These are phyloP conservation scores for Calonectria pseudoturangicola DNA, from an alignment of 2,329 filamentous ascomycete species.

Conservation along the genomic window DNA sequence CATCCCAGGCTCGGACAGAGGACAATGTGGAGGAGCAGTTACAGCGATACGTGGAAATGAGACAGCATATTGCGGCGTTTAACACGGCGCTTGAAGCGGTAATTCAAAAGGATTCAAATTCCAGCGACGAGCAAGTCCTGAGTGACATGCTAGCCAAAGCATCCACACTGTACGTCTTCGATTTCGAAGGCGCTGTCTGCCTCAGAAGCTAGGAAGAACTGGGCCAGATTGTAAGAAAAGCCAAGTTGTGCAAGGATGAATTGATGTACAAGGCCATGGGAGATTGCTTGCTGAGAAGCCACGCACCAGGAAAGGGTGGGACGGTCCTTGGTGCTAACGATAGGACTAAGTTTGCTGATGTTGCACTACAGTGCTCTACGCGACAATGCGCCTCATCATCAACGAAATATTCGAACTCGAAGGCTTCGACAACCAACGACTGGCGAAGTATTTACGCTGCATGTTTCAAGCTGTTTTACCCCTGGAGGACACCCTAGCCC, in stretches of 20 bases:
- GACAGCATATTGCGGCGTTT: conserved; percentile 77
- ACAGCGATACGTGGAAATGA: conserved; percentile 77
- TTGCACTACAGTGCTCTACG: conserved; percentile 66
- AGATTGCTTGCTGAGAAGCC: conserved; percentile 76
- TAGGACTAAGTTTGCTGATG: not conserved
- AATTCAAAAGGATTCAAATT: conserved; percentile 62
- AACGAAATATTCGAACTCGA: conserved; percentile 78
- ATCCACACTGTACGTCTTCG: conserved; percentile 81
- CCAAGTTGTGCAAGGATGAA: conserved; percentile 65
- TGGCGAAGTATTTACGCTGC: conserved; percentile 87
- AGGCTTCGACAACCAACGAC: conserved; percentile 72
- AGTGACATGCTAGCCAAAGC: conserved; percentile 77
- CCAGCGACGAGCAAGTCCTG: conserved; percentile 65
- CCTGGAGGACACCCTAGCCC: conserved; percentile 72
- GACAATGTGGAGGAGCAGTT: conserved; percentile 70
- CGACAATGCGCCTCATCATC: conserved; percentile 79
- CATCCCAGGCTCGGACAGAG: conserved; percentile 71
- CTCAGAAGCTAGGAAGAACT: conserved; percentile 82
- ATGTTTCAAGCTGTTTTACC: conserved; percentile 81
- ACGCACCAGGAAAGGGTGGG: conserved; percentile 70
- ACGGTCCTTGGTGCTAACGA: conserved; percentile 39
- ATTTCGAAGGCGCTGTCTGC: conserved; percentile 84
- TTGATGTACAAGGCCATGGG: conserved; percentile 77
- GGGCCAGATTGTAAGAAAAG: conserved; percentile 73
- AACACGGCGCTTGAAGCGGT: conserved; percentile 73